A percentile compares a stretch with the other conserved stretches of the same genome.
These are phyloP conservation scores for Corchorus olitorius DNA, from an alignment of 345 rosid species.

Conservation along the genomic window DNA sequence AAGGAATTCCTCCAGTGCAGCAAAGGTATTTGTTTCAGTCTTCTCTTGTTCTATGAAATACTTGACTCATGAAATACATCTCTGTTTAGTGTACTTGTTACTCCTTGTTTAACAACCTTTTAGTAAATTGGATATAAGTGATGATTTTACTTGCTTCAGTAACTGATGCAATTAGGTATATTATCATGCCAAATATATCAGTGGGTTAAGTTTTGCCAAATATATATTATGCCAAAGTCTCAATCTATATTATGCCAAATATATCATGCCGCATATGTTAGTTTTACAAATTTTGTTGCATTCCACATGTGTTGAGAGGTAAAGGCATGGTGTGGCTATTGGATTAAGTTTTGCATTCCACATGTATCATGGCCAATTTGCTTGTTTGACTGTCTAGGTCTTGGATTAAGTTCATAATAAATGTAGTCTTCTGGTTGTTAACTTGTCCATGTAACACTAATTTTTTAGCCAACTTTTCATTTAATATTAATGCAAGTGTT, in stretches of 20 bases:
- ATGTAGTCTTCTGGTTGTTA: not conserved
- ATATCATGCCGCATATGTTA: not conserved
- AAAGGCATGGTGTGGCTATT: not conserved
- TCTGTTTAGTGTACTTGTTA: not conserved
- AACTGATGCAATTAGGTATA: not conserved
- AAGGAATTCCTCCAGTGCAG: constrained; percentile 96
- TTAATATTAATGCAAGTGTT: constrained; percentile 44
- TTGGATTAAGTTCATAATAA: not conserved
- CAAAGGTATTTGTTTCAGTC: constrained; percentile 54
- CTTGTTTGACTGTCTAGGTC: not conserved
- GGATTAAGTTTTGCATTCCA: not conserved
- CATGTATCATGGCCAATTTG: not conserved
- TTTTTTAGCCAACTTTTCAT: constrained; percentile 48
- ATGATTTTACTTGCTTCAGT: not conserved
- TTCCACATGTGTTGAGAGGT: not conserved
- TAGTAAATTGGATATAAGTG: not conserved
- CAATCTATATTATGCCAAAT: not conserved
- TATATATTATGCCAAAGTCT: not conserved
- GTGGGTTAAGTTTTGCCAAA: no score
- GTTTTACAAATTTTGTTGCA: not conserved
- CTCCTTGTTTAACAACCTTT: not conserved
- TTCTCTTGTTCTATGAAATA: not conserved
- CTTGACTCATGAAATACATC: not conserved
- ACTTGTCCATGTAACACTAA: constrained; percentile 72
- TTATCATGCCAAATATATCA: not conserved